Evolutionary conservation across 202 grass and related monocot species (phyloP).

Genomic region (Bolboschoenoplectus hybrid): DNA sequence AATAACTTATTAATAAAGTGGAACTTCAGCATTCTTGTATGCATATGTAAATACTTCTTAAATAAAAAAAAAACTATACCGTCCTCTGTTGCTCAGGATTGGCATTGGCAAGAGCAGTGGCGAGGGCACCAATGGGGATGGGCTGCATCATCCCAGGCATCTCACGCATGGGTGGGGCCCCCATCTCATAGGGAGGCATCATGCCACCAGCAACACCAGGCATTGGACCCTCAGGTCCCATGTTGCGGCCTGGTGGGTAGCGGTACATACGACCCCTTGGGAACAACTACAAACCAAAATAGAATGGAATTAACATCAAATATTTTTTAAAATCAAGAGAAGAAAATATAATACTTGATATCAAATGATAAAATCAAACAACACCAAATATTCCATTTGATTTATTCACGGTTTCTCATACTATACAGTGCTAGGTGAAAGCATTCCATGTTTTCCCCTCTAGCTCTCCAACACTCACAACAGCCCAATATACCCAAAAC

Average conservation of each 20-base stretch:
- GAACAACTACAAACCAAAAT: slow-evolving; percentile 52
- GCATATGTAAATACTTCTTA: neutral
- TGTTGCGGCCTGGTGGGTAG: slow-evolving; percentile 73
- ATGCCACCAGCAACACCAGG: slow-evolving; percentile 58
- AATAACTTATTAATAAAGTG: neutral
- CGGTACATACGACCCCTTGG: slow-evolving; percentile 81
- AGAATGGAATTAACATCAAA: neutral
- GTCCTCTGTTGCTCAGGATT: slow-evolving; percentile 75
- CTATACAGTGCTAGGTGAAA: neutral
- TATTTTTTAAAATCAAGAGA: neutral
- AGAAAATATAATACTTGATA: neutral
- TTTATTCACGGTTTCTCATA: neutral
- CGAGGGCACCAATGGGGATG: slow-evolving; percentile 66
- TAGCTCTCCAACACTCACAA: neutral
- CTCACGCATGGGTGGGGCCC: slow-evolving; percentile 63
- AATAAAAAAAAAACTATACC: slow-evolving; percentile 36
- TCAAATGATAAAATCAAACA: neutral
- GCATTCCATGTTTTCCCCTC: neutral
- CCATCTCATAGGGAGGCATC: slow-evolving; percentile 84
- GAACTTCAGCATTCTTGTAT: neutral
- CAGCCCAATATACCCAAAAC: neutral
- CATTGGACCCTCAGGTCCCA: slow-evolving; percentile 65
- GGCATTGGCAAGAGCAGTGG: slow-evolving; percentile 74
- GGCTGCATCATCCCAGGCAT: slow-evolving; percentile 67
- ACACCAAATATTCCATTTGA: neutral